Evolutionary conservation across 2,329 filamentous ascomycete genomes (phyloP), one percentile per base, ranked within the genome.

Genomic region (Colletotrichum falcatum): DNA sequence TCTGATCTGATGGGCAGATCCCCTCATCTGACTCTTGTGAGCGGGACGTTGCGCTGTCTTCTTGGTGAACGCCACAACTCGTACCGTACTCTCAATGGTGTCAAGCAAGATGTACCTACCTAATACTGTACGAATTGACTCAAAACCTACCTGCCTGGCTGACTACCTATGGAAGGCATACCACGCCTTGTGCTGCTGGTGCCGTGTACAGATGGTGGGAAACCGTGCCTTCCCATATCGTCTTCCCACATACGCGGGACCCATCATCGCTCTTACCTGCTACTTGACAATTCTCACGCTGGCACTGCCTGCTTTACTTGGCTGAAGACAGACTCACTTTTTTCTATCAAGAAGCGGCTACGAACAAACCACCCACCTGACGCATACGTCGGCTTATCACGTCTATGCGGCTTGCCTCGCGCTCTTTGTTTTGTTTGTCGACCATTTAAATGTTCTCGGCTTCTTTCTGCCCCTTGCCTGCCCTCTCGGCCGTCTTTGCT

Each of bases 321-420:
- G 11, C 44, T n/a, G n/a, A 23, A 49, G n/a, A 49, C n/a, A 61
- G 9, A 49, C 8, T n/a, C 2, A 39, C 23, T 51, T 2, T 28
- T 28, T 28, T n/a, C 23, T 2, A 2, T 39, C 8, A 20, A 30
- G 11, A 49, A 51, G n/a, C 33, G 20, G 12, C n/a, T 37, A 30
- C 59, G 11, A 28, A 16, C 9, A n/a, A 51, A 16, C 23, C 30
- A 28, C 33, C 7, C 9, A 28, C 46, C 33, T n/a, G 9, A 9
- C 59, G 42, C 28, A 48, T 48, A 20, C 20, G 16, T 23, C 42
- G 3, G n/a, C 20, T 44, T 28, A 37, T 39, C 16, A 61, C 33
- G 59, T 23, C 16, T 28, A 61, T 61, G 59, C 59, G 35, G 46
- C 46, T n/a, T 61, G 23, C 44, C 59, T 39, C 33, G 16, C 33